Evolutionary conservation across 768 basidiomycete species (phyloP), one percentile per base, ranked within the genome.

Genomic region (Tulasnella sp.): DNA sequence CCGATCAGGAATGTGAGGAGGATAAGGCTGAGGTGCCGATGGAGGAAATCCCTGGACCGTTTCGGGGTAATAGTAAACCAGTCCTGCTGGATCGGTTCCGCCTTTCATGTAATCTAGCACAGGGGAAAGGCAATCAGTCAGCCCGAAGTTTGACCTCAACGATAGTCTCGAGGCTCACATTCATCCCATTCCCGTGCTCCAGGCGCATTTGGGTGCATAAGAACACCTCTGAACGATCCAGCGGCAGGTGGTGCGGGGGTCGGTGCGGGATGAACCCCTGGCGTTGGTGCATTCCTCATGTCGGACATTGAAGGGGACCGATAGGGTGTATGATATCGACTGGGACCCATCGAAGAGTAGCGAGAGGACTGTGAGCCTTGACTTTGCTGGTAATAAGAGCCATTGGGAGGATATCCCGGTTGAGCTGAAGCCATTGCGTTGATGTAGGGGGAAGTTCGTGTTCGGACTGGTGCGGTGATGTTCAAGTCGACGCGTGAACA

Each of bases 41-140:
- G 12, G 41, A 16, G 63, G 40, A 37, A 62, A 65, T 32, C 29
- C 62, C 29, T 63, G 52, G 22, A 72, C 62, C 9, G 71, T 72
- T 59, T 72, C 71, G 14, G 71, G 71, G 44, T 63, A 41, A 37
- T 65, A 72, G 62, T 72, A 72, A 4, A 72, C 71, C 41, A 72
- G 39, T 63, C 71, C 71, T 22, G 62, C 71, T 11, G 71, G 71
- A 32, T 72, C 71, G 29, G 59, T 72, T 26, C 71, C 71, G n/a
- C 71, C 71, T 42, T 63, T 62, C 36, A 34, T 34, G 39, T 72
- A 72, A 39, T 72, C 71, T 72, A 11, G 14, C 22, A n/a, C 2
- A 29, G 52, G 52, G 26, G 52, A 29, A 29, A 59, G 22, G 52
- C 52, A 29, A 29, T 59, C 52, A 5, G 52, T 59, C 52, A 26